These are phyloP conservation scores for Plasmodium gaboni DNA, from an alignment of 169 alveolate species.

Conservation along the genomic window DNA sequence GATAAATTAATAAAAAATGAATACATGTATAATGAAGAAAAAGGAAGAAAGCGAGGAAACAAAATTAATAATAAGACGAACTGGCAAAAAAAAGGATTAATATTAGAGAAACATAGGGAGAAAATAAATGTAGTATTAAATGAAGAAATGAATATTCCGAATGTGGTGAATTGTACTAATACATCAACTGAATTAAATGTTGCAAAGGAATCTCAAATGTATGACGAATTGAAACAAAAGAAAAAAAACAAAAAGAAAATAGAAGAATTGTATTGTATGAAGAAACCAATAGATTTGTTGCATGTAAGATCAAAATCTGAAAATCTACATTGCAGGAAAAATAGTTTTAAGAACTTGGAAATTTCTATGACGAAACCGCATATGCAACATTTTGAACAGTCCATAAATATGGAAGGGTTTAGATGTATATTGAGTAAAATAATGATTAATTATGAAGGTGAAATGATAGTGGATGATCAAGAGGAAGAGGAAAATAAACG, in stretches of 20 bases:
- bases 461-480: neutral
- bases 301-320: slow-evolving; percentile 43
- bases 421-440: slow-evolving; percentile 16
- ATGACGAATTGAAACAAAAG: neutral
- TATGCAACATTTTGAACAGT: slow-evolving; percentile 22
- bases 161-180: too few species aligned
- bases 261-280: neutral
- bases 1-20: neutral
- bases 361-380: slow-evolving; percentile 64
- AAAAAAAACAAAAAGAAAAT: neutral
- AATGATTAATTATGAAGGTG: slow-evolving; percentile 6
- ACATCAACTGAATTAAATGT: too few species aligned
- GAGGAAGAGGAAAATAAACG: neutral
- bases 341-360: slow-evolving; percentile 35
- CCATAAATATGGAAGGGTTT: slow-evolving; percentile 39
- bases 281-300: too few species aligned
- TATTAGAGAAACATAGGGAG: neutral
- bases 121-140: too few species aligned
- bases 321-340: slow-evolving; percentile 9
- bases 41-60: neutral
- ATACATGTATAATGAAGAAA: neutral
- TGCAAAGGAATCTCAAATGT: neutral
- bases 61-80: neutral
- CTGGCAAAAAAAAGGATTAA: neutral
- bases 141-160: too few species aligned